phyloP scores from a whole-genome alignment of 768 basidiomycete genomes.

The Exsudoporus frostii region DNA sequence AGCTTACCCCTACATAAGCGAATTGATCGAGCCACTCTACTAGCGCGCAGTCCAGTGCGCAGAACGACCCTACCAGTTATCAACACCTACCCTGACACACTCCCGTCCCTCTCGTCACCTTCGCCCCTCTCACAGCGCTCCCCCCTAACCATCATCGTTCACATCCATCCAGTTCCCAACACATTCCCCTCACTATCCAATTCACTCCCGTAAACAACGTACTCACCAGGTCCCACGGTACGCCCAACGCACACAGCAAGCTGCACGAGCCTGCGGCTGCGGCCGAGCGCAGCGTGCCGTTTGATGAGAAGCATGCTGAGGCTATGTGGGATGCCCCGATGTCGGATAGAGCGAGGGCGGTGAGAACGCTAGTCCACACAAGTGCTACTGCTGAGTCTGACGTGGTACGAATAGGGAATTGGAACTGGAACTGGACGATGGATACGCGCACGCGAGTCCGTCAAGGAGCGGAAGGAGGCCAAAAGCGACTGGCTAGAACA shows the following conservation, averaged over 20 bases:
- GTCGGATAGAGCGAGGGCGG: constrained; percentile 38
- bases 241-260: constrained; percentile 54
- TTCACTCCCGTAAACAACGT: constrained; percentile 18
- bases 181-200: constrained; percentile 6
- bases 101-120: neutral
- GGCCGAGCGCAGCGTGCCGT: constrained; percentile 43
- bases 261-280: constrained; percentile 61
- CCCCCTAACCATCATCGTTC: constrained; percentile 13
- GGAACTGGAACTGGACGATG: neutral
- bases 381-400: constrained; percentile 18
- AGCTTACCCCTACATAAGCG: neutral
- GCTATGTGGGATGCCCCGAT: constrained; percentile 31
- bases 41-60: neutral
- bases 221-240: constrained; percentile 50
- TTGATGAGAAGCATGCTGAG: constrained; percentile 62
- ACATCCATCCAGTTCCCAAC: constrained; percentile 7
- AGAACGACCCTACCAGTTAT: neutral
- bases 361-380: constrained; percentile 48
- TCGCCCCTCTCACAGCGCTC: constrained; percentile 11
- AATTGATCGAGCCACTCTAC: neutral
- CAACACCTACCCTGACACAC: neutral
- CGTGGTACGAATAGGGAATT: constrained; percentile 3
- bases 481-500: constrained; percentile 55
- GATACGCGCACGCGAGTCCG: constrained; percentile 37
- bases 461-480: constrained; percentile 49